Conservation (phyloP, 371 early-diverging fungal genomes). For the Mortierella sp. region DNA sequence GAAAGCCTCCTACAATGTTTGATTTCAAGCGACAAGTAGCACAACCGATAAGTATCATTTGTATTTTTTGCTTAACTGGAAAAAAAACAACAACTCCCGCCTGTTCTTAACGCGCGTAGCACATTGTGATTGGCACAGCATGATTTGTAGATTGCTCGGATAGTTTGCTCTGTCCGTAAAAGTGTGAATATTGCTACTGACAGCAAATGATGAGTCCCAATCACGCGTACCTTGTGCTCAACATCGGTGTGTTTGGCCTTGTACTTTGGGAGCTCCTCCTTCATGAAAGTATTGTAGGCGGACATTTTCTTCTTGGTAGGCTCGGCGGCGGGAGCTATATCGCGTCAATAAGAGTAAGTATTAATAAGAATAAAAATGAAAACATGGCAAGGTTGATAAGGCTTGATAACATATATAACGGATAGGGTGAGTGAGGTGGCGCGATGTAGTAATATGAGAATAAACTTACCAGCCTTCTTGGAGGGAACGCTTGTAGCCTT, state of each 20-base stretch:
- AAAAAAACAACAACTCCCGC: neutral
- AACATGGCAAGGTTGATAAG: neutral
- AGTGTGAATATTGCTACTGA: too few species aligned
- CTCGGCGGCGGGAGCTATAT: constrained; percentile 9
- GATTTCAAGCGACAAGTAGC: neutral
- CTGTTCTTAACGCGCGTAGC: neutral
- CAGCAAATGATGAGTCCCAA: neutral
- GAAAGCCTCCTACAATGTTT: constrained; percentile 42
- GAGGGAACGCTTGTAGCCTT: constrained; percentile 34
- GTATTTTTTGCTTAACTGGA: neutral
- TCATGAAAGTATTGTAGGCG: constrained; percentile 80
- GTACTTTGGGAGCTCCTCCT: constrained; percentile 75
- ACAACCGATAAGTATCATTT: neutral
- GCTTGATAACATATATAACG: too few species aligned
- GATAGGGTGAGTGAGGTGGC: neutral
- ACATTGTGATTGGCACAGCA: neutral
- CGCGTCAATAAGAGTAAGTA: neutral
- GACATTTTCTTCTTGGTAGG: constrained; percentile 64
- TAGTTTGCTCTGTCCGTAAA: too few species aligned
- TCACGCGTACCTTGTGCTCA: constrained; percentile 65
- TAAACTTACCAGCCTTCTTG: constrained; percentile 32
- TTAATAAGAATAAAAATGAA: neutral
- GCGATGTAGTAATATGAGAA: neutral
- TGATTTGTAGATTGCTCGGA: too few species aligned
- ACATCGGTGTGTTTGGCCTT: constrained; percentile 70